Conservation (phyloP, 768 basidiomycete genomes). For the Boletus subcaerulescens region DNA sequence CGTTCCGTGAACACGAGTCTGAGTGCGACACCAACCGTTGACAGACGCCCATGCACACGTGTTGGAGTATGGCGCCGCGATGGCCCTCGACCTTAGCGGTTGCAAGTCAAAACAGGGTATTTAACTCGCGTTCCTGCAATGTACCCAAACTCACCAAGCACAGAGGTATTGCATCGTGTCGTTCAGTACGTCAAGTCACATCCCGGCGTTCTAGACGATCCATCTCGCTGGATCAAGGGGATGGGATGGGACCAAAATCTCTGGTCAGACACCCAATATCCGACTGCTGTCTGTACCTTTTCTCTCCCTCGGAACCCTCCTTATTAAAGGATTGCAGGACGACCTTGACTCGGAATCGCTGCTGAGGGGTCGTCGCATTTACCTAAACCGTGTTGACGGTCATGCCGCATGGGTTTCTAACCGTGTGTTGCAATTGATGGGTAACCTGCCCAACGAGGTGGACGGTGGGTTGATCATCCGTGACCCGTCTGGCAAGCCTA, state of each 20-base stretch:
- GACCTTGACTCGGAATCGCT: constrained; percentile 71
- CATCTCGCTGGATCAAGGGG: constrained; percentile 71
- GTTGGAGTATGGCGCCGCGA: constrained; percentile 64
- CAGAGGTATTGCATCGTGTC: constrained; percentile 64
- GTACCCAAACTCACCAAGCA: background rate
- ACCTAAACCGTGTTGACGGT: constrained; percentile 72
- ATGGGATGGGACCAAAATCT: constrained; percentile 94
- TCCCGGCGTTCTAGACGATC: constrained; percentile 53
- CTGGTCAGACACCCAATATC: constrained; percentile 64
- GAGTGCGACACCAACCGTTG: background rate
- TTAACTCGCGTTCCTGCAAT: background rate
- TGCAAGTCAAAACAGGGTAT: constrained; percentile 59
- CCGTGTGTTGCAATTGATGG: constrained; percentile 63
- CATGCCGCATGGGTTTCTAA: constrained; percentile 89
- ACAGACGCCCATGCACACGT: constrained; percentile 82
- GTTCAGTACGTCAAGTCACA: constrained; percentile 56
- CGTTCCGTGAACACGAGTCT: background rate
- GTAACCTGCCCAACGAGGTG: constrained; percentile 55
- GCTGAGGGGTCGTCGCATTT: constrained; percentile 67
- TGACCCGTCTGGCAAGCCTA: constrained; percentile 58
- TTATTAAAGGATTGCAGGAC: constrained; percentile 39
- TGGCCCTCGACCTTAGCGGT: constrained; percentile 61
- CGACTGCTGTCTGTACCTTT: constrained; percentile 56
- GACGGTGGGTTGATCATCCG: constrained; percentile 77
- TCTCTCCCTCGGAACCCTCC: constrained; percentile 5